Conservation (phyloP, 2,329 filamentous ascomycete species). For the Exophiala sideris region DNA sequence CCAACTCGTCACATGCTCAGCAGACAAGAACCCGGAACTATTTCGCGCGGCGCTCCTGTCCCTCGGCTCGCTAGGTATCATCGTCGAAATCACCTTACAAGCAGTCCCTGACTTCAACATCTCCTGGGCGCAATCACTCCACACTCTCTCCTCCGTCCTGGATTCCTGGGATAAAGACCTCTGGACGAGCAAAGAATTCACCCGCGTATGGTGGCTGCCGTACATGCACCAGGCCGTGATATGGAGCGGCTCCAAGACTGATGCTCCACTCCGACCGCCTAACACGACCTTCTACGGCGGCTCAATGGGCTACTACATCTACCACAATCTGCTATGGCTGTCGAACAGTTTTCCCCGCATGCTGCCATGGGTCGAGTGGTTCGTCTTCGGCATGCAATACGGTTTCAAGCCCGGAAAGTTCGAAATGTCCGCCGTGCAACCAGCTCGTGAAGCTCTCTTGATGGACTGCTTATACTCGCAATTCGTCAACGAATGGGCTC, state of each 20-base stretch:
- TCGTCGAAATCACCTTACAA: conserved; percentile 83
- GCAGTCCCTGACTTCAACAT: conserved; percentile 79
- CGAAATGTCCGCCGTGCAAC: conserved; percentile 71
- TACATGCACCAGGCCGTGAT: conserved; percentile 84
- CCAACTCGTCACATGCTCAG: conserved; percentile 65
- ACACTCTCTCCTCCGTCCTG: conserved; percentile 66
- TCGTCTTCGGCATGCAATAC: conserved; percentile 97
- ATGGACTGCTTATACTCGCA: conserved; percentile 99
- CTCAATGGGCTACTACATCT: conserved; percentile 77
- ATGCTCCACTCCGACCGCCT: conserved; percentile 58
- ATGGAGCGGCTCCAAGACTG: conserved; percentile 81
- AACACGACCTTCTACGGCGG: conserved; percentile 76
- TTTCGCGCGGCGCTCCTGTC: conserved; percentile 86
- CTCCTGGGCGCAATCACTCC: conserved; percentile 77
- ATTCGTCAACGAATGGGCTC: conserved; percentile 96
- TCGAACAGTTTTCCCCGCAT: conserved; percentile 74
- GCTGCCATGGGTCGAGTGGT: conserved; percentile 88
- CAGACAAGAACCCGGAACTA: conserved; percentile 66
- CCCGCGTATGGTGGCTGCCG: conserved; percentile 96
- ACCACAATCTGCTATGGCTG: conserved; percentile 84
- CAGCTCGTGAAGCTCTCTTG: conserved; percentile 73
- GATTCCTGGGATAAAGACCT: conserved; percentile 68
- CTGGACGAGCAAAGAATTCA: conserved; percentile 84
- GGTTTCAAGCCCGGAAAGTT: conserved; percentile 69
- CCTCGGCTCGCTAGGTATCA: conserved; percentile 84